Evolutionary conservation across 2,329 filamentous ascomycete species (phyloP).

Genomic region (Colletotrichum gloeosporioides): DNA sequence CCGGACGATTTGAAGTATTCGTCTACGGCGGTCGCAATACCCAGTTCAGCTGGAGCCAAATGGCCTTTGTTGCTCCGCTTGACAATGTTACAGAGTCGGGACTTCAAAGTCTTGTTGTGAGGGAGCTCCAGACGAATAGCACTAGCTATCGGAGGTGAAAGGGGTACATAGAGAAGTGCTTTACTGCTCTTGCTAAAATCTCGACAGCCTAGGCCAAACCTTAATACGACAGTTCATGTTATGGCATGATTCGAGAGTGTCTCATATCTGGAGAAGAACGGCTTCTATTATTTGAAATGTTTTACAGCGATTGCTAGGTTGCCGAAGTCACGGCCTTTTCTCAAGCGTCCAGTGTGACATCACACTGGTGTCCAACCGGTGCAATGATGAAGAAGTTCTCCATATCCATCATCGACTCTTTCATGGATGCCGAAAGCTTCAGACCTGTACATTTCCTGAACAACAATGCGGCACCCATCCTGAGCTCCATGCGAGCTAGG

Average conservation of each 20-base stretch:
- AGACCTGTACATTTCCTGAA: conserved; percentile 51
- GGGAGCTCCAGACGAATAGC: not conserved
- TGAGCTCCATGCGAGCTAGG: conserved; percentile 60
- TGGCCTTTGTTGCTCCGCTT: conserved; percentile 60
- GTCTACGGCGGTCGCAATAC: conserved; percentile 58
- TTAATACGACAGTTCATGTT: not conserved
- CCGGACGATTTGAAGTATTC: conserved; percentile 58
- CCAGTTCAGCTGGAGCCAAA: conserved; percentile 59
- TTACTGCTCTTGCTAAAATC: not conserved
- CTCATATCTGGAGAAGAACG: not conserved
- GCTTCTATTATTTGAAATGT: not conserved
- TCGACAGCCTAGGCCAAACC: not conserved
- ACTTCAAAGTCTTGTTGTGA: not conserved
- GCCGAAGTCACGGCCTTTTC: not conserved
- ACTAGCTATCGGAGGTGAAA: not conserved
- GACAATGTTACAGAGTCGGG: conserved; percentile 24
- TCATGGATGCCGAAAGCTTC: conserved; percentile 35
- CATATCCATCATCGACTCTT: conserved; percentile 39
- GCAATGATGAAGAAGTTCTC: conserved; percentile 35
- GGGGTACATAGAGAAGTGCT: not conserved
- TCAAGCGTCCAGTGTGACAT: not conserved
- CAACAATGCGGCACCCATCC: conserved; percentile 55
- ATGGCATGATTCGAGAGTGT: no score
- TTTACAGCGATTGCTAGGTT: not conserved
- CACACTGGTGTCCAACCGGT: not conserved